Evolutionary conservation across 2,329 filamentous ascomycete species (phyloP).

Genomic region (Verticillium longisporum): DNA sequence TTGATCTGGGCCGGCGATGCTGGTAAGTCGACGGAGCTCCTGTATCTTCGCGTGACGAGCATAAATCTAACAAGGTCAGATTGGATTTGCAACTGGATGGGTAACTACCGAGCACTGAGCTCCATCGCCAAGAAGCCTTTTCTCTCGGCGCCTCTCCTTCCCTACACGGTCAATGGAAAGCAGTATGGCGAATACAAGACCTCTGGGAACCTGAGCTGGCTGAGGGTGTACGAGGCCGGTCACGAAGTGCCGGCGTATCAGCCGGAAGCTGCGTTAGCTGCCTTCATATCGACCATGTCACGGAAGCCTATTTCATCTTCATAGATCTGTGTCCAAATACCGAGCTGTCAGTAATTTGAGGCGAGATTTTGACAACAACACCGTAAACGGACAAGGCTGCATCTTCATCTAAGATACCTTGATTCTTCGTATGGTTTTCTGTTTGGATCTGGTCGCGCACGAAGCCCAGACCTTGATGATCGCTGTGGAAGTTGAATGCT

Average conservation of each 20-base stretch:
- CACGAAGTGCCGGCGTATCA: conserved; percentile 9
- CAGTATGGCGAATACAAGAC: conserved; percentile 43
- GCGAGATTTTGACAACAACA: too few species aligned
- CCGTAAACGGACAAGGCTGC: too few species aligned
- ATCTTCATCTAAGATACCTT: too few species aligned
- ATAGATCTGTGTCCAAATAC: background rate
- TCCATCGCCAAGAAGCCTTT: background rate
- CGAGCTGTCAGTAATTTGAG: too few species aligned
- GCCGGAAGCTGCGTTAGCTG: conserved; percentile 8
- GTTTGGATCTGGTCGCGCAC: too few species aligned
- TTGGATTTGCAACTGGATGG: conserved; percentile 53
- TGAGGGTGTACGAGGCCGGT: conserved; percentile 15
- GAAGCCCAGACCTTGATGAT: too few species aligned
- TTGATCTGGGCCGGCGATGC: conserved; percentile 51
- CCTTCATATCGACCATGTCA: background rate
- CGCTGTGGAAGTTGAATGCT: too few species aligned
- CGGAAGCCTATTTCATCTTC: conserved; percentile 3
- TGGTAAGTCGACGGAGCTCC: conserved; percentile 15
- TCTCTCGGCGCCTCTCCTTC: background rate
- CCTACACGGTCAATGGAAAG: conserved; percentile 41
- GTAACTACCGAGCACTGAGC: conserved; percentile 21
- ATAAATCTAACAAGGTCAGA: conserved; percentile 21
- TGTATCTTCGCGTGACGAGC: background rate
- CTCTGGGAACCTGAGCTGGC: conserved; percentile 38
- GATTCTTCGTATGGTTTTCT: too few species aligned